Evolutionary conservation across 257 asterid genomes (phyloP).

Genomic region (Handroanthus guayacan): DNA sequence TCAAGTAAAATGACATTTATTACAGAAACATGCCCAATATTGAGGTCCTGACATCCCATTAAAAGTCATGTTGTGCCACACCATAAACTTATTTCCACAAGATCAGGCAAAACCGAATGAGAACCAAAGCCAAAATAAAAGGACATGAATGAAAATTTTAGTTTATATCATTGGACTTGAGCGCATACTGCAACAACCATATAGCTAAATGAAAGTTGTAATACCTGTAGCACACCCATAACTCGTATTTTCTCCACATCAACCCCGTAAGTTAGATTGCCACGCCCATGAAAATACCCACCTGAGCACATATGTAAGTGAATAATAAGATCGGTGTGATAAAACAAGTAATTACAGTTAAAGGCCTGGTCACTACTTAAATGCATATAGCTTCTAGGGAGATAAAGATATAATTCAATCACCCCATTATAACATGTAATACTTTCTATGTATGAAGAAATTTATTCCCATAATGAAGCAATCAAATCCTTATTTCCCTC

Average conservation of each 20-base stretch:
- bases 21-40: not conserved
- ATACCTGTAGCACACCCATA: constrained; percentile 97
- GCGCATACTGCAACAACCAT: constrained; percentile 14
- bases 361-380: constrained; percentile 28
- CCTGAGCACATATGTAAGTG: constrained; percentile 55
- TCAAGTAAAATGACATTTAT: not conserved
- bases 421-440: not conserved
- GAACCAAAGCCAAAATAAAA: not conserved
- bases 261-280: constrained; percentile 76
- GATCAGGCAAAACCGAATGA: not conserved
- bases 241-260: constrained; percentile 73
- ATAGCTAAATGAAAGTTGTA: constrained; percentile 19
- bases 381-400: constrained; percentile 12
- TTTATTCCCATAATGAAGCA: constrained; percentile 15
- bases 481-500: constrained; percentile 9
- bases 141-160: no score
- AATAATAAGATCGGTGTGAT: not conserved
- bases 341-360: constrained; percentile 4
- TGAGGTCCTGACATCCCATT: not conserved
- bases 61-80: not conserved
- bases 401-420: not conserved
- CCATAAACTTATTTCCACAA: constrained; percentile 7
- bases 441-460: constrained; percentile 11
- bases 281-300: constrained; percentile 88
- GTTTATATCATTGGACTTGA: not conserved